These are phyloP conservation scores for Acacia melanoxylon DNA, from an alignment of 306 rosid species.

Conservation along the genomic window DNA sequence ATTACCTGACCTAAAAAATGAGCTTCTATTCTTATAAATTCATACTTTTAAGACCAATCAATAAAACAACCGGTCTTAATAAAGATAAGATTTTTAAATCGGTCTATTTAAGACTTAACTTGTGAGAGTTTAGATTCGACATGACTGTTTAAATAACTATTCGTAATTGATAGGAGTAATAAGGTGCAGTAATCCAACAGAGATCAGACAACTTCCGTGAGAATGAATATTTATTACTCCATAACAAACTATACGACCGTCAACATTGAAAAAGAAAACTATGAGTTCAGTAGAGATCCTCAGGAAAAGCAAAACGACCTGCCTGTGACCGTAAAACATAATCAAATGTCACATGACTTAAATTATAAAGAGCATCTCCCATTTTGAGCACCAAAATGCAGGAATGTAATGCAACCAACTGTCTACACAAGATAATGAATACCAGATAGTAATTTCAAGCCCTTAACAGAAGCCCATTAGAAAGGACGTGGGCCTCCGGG, in stretches of 20 bases:
- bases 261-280: not conserved
- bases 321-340: not conserved
- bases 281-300: not conserved
- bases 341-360: not conserved
- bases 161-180: too few species aligned
- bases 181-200: not conserved
- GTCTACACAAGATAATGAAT: not conserved
- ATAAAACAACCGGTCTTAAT: too few species aligned
- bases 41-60: too few species aligned
- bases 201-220: not conserved
- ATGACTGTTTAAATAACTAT: too few species aligned
- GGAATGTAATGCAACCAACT: not conserved
- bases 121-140: too few species aligned
- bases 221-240: not conserved
- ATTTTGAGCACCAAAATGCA: not conserved
- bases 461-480: slow-evolving; percentile 13
- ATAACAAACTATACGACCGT: not conserved
- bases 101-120: too few species aligned
- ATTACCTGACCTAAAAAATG: too few species aligned
- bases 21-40: too few species aligned
- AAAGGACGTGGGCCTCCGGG: slow-evolving; percentile 37
- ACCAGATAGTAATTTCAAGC: not conserved
- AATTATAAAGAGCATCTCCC: not conserved
- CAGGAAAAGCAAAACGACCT: not conserved
- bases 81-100: too few species aligned